Conservation (phyloP, 352 stramenopile genomes). For the Globisporangium takayamanum region DNA sequence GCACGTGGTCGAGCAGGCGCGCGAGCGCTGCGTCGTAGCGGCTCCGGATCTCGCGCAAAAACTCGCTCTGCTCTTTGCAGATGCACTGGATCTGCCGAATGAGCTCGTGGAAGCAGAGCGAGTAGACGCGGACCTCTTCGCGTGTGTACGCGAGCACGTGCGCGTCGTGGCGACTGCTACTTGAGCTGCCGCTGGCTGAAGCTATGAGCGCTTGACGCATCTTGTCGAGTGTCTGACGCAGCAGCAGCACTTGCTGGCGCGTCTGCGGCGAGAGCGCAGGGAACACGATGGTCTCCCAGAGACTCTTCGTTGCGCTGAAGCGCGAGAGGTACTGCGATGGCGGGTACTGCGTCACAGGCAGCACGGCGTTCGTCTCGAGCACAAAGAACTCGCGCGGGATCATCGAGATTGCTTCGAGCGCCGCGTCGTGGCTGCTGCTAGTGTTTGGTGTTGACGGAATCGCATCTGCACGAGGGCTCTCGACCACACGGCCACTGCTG, state of each 20-base stretch:
- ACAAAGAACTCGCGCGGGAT: conserved; percentile 79
- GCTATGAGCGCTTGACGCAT: conserved; percentile 25
- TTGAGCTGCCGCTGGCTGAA: too few species aligned
- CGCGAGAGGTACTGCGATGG: conserved; percentile 53
- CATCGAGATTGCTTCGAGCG: conserved; percentile 29
- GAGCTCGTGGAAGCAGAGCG: conserved; percentile 71
- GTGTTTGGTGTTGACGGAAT: background rate
- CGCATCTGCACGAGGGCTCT: too few species aligned
- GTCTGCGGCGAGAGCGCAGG: conserved; percentile 55
- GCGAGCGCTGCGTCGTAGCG: conserved; percentile 38
- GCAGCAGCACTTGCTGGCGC: conserved; percentile 60
- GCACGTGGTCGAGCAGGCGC: conserved; percentile 19
- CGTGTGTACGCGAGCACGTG: conserved; percentile 37
- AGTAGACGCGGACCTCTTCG: conserved; percentile 59
- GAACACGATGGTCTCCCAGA: conserved; percentile 76
- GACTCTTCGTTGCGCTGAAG: conserved; percentile 20
- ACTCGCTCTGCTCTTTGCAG: conserved; percentile 69
- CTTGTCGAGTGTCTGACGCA: conserved; percentile 52
- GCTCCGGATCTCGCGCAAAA: conserved; percentile 49
- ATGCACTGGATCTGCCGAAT: conserved; percentile 68
- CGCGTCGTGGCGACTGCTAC: background rate
- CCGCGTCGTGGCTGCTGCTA: background rate
- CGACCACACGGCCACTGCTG: too few species aligned
- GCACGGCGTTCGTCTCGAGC: conserved; percentile 60
- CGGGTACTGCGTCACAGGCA: conserved; percentile 43